Conservation (phyloP, 2,329 filamentous ascomycete genomes). For the Alternaria ventricosa region DNA sequence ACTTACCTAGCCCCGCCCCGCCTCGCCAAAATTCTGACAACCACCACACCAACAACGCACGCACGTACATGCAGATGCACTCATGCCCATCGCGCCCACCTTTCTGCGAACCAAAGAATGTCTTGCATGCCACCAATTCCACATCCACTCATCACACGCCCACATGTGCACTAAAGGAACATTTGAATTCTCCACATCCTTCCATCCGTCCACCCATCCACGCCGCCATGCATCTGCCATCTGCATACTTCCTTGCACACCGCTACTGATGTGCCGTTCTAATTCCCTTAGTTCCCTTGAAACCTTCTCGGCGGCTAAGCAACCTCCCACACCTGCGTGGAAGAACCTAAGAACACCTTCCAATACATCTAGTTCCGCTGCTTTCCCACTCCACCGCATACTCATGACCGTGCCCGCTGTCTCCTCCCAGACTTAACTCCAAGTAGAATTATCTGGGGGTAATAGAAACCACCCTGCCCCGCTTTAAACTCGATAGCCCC, state of each 20-base stretch:
- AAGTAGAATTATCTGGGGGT: slow-evolving; percentile 1
- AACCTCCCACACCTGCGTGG: neutral
- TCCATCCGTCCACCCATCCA: neutral
- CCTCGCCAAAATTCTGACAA: neutral
- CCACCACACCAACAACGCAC: neutral
- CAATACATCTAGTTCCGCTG: neutral
- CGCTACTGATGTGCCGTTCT: neutral
- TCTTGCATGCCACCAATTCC: neutral
- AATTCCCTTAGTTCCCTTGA: neutral
- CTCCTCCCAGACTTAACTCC: neutral
- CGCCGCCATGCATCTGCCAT: neutral
- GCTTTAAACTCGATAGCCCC: neutral
- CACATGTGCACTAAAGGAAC: neutral
- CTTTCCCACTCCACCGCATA: neutral
- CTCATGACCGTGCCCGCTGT: too few relatives aligned
- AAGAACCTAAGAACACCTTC: neutral
- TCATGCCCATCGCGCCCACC: neutral
- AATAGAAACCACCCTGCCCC: neutral
- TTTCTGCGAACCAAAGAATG: neutral
- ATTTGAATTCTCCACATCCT: neutral
- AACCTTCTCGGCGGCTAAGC: neutral
- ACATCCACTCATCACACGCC: neutral
- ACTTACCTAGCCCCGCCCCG: neutral
- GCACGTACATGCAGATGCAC: neutral
- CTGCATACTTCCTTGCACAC: neutral